These are phyloP conservation scores for Talaromyces rugulosus DNA, from an alignment of 2,329 filamentous ascomycete species.

Conservation along the genomic window DNA sequence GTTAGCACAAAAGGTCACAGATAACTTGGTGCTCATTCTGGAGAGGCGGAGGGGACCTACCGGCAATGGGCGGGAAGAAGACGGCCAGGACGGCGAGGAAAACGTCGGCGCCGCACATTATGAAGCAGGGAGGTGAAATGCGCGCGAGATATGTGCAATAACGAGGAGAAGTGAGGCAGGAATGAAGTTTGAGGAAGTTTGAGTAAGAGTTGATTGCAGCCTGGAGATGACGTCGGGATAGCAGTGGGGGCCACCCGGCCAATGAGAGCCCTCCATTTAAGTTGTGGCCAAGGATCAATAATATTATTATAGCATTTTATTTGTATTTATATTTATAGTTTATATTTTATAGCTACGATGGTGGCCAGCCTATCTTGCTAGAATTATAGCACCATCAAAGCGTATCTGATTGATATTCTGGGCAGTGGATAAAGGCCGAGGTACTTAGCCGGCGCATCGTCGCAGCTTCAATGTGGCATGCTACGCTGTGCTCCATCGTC, in stretches of 20 bases:
- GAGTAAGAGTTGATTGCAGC: background rate
- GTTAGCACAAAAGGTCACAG: background rate
- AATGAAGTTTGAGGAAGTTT: background rate
- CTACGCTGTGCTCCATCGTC: no score
- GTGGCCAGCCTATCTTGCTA: no score
- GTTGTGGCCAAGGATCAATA: no score
- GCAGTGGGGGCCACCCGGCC: background rate
- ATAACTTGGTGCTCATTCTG: background rate
- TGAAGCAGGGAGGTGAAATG: conserved; percentile 2
- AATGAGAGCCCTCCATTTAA: background rate
- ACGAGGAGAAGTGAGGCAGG: background rate
- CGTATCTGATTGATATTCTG: no score
- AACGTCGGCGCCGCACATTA: conserved; percentile 58
- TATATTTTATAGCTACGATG: no score
- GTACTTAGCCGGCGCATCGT: no score
- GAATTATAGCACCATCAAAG: no score
- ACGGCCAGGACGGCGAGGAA: conserved; percentile 59
- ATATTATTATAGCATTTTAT: no score
- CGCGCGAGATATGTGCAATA: background rate
- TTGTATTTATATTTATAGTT: no score
- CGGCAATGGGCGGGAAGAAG: conserved; percentile 57
- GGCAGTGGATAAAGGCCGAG: background rate
- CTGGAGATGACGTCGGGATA: background rate
- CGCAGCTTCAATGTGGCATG: no score
- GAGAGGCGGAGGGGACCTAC: conserved; percentile 34